Evolutionary conservation across 179 eudicot genomes (phyloP).

Genomic region (Silene coronaria): DNA sequence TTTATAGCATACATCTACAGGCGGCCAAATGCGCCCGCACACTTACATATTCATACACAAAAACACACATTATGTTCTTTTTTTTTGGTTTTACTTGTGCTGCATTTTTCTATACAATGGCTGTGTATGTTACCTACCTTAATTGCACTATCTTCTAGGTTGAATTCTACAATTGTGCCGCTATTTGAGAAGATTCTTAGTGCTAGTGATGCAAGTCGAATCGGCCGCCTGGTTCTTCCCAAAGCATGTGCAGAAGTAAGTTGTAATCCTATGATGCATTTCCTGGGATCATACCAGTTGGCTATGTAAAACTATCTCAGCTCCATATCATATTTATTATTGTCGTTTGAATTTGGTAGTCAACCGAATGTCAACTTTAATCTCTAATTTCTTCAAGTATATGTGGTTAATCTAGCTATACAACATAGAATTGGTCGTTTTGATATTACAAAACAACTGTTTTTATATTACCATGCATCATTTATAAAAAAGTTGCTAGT

Average conservation of each 20-base stretch:
- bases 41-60: background rate
- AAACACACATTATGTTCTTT: background rate
- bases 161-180: conserved; percentile 85
- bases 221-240: conserved; percentile 97
- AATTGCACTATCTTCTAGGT: conserved; percentile 45
- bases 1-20: background rate
- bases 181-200: conserved; percentile 92
- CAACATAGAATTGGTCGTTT: background rate
- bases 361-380: background rate
- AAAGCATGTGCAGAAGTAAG: conserved; percentile 99
- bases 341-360: background rate
- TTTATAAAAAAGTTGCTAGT: background rate
- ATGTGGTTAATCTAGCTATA: background rate
- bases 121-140: conserved; percentile 38
- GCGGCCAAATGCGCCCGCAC: background rate
- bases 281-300: conserved; percentile 1
- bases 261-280: conserved; percentile 15
- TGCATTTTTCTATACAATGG: background rate
- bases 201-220: conserved; percentile 99
- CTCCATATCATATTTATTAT: background rate
- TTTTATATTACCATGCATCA: background rate
- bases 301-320: background rate
- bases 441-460: background rate
- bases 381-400: background rate
- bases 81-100: background rate